Percentiles rank a stretch among this genome's conserved stretches.
These are phyloP conservation scores for Pseudocohnilembus persalinus DNA, from an alignment of 169 alveolate genomes.

Conservation along the genomic window DNA sequence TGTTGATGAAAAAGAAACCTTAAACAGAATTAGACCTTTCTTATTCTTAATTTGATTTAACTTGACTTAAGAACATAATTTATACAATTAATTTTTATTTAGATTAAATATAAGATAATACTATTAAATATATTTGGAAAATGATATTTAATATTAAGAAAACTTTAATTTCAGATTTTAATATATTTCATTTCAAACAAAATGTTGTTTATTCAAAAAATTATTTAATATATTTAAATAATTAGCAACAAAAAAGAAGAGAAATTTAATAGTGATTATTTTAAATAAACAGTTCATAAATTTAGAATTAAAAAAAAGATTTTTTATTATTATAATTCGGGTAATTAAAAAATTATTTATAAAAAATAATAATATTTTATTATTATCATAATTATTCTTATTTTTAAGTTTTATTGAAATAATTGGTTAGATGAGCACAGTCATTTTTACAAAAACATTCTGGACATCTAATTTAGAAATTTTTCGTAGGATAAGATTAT, in stretches of 20 bases:
- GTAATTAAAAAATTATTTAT: no score
- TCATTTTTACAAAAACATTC: conserved; percentile 26
- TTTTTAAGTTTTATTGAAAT: background rate
- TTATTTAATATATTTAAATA: no score
- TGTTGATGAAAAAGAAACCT: conserved; percentile 42
- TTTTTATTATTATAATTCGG: background rate
- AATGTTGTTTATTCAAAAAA: no score
- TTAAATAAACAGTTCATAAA: no score
- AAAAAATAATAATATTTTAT: no score
- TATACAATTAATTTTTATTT: no score
- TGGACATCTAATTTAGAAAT: conserved; percentile 50
- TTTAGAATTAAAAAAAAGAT: background rate
- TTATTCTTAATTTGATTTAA: conserved; percentile 40
- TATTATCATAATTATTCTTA: background rate
- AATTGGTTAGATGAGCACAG: background rate
- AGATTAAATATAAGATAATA: no score
- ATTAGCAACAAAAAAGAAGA: no score
- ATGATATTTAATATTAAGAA: no score
- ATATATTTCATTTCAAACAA: no score
- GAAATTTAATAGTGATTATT: no score
- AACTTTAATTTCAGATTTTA: no score
- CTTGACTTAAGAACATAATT: background rate
- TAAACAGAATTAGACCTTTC: conserved; percentile 47
- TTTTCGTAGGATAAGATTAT: conserved; percentile 1
- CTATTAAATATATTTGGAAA: background rate